Evolutionary conservation across 495 filamentous ascomycete species (phyloP), one percentile per base, ranked within the genome.

Genomic region (Zalerion maritima): DNA sequence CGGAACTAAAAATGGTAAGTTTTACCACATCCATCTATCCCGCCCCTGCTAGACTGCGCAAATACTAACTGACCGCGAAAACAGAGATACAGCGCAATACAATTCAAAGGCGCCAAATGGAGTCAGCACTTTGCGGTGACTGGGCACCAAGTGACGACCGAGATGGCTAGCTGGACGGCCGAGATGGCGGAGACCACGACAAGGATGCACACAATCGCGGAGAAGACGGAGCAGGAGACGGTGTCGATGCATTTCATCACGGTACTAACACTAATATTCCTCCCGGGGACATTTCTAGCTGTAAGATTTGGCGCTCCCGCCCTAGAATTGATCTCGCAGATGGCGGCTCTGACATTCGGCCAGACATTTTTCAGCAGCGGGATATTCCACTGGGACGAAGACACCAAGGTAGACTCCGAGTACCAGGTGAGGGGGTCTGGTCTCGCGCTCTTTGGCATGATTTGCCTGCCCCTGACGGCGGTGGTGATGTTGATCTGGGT

Each of bases 201-300:
- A n/a, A 38, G 49, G 13, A 58, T 58, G 54, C 41, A 46, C 31
- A 32, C 39, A 4, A 47, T 59, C 23, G 53, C 53, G 14, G 18
- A 37, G 11, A 45, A 55, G 32, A 55, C 55, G 5, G 52, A 55
- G 32, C 40, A 41, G 14, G 53, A 59, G 33, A 57, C 55, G 1
- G 39, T 52, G 2, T 57, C 54, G n/a, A 59, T 58, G 52, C 46
- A 50, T 17, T 37, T 53, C 30, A 58, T 58, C 24, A 56, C 55
- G 0, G 37, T 58, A 7, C 50, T 58, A 2, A 58, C 55, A 3
- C 28, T 58, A 9, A 47, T 58, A 31, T 58, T 58, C 37, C 32
- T 58, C 6, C 53, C 55, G 8, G 54, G 52, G 5, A 58, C 54
- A 4, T 58, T 58, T 26, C 38, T 58, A 18, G 41, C 54, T 10